Evolutionary conservation across 495 filamentous ascomycete genomes (phyloP).

Genomic region (Collariella sp.): DNA sequence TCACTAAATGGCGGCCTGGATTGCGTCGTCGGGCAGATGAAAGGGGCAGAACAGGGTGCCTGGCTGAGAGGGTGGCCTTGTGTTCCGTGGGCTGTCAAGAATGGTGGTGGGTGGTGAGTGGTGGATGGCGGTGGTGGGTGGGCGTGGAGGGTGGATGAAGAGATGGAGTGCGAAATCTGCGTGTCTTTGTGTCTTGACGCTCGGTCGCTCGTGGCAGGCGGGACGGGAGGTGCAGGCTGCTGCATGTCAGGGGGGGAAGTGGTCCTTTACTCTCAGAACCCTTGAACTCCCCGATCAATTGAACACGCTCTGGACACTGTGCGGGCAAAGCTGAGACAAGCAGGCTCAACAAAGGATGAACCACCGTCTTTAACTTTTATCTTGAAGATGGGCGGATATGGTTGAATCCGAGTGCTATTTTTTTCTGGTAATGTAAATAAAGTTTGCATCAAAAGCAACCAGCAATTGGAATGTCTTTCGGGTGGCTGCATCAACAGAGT

Average conservation of each 20-base stretch:
- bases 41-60: conserved; percentile 2
- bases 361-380: too few species aligned
- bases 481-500: too few species aligned
- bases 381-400: too few species aligned
- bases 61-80: conserved; percentile 5
- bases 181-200: conserved; percentile 11
- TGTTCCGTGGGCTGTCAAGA: not conserved
- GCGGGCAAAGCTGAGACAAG: not conserved
- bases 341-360: not conserved
- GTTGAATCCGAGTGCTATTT: too few species aligned
- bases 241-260: conserved; percentile 6
- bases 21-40: conserved; percentile 1
- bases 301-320: conserved; percentile 5
- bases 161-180: conserved; percentile 10
- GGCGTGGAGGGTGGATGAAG: not conserved
- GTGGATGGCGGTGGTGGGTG: not conserved
- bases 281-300: conserved; percentile 21
- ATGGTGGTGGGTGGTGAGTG: not conserved
- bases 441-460: too few species aligned
- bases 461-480: too few species aligned
- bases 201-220: conserved; percentile 12
- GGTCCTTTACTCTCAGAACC: conserved; percentile 15
- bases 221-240: not conserved
- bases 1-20: conserved; percentile 1
- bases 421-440: too few species aligned